These are phyloP conservation scores for Vaccinium vitisidaea DNA, from an alignment of 148 eudicot species.

Conservation along the genomic window DNA sequence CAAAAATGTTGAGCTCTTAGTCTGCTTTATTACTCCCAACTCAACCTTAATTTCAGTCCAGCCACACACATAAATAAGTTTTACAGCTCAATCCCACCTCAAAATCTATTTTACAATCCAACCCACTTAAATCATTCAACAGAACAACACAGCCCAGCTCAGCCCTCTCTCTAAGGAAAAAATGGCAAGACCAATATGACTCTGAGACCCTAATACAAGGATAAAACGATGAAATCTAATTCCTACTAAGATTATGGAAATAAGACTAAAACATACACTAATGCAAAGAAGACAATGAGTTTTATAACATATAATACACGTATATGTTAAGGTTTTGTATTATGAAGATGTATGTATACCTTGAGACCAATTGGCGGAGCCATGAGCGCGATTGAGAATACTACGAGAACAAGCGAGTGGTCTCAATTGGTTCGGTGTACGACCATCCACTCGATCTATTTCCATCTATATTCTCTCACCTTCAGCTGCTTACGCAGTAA, in stretches of 20 bases:
- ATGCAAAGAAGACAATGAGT: background rate
- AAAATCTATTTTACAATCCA: background rate
- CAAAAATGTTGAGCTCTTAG: background rate
- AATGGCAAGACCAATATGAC: background rate
- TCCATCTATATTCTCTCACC: conserved; percentile 29
- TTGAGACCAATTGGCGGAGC: conserved; percentile 90
- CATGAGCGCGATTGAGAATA: conserved; percentile 77
- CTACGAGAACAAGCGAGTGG: conserved; percentile 61
- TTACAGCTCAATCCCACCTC: background rate
- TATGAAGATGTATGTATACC: conserved; percentile 29
- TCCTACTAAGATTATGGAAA: background rate
- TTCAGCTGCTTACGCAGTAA: background rate
- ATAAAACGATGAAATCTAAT: background rate
- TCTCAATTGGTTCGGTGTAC: conserved; percentile 69
- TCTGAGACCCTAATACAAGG: background rate
- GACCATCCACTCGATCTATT: conserved; percentile 64
- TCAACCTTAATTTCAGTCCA: background rate
- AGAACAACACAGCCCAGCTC: background rate
- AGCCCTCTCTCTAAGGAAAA: background rate
- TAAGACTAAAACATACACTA: background rate
- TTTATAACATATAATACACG: too few relatives aligned
- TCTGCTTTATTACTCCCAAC: background rate
- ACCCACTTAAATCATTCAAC: background rate
- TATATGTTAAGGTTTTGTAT: background rate
- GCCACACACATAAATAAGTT: background rate